phyloP scores from a whole-genome alignment of 345 rosid species.

The Moricandia arvensis region DNA sequence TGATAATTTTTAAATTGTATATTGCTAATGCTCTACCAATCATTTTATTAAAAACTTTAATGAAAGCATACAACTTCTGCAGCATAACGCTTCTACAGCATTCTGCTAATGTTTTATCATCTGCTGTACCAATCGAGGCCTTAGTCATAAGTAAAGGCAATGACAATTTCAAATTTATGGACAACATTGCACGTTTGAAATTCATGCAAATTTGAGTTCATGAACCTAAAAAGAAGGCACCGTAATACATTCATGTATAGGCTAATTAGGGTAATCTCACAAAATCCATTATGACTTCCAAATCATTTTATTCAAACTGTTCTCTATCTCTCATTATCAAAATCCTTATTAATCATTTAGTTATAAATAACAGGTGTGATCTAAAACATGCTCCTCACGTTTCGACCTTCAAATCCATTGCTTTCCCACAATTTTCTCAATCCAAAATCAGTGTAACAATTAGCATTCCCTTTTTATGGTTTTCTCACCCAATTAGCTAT shows the following conservation, averaged over 20 bases:
- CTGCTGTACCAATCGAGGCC: too few species aligned
- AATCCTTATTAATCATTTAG: constrained; percentile 15
- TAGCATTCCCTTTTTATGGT: not conserved
- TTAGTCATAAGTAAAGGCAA: too few species aligned
- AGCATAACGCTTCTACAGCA: too few species aligned
- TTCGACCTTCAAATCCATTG: not conserved
- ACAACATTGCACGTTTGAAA: constrained; percentile 19
- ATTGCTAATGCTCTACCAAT: too few species aligned
- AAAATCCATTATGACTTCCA: not conserved
- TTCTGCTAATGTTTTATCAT: too few species aligned
- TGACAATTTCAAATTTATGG: not conserved
- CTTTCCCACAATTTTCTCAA: constrained; percentile 10
- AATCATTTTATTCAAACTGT: not conserved
- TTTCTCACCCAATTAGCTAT: constrained; percentile 4
- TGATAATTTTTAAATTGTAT: too few species aligned
- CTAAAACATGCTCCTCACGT: constrained; percentile 26
- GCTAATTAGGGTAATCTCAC: not conserved
- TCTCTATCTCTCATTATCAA: constrained; percentile 16
- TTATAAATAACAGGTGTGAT: constrained; percentile 9
- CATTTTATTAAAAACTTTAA: too few species aligned
- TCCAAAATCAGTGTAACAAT: constrained; percentile 20
- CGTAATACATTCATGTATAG: not conserved
- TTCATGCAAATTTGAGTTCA: constrained; percentile 8
- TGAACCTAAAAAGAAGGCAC: not conserved
- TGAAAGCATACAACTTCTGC: too few species aligned